These are phyloP conservation scores for Dendryphion nanum DNA, from an alignment of 2,329 filamentous ascomycete species.

Conservation along the genomic window DNA sequence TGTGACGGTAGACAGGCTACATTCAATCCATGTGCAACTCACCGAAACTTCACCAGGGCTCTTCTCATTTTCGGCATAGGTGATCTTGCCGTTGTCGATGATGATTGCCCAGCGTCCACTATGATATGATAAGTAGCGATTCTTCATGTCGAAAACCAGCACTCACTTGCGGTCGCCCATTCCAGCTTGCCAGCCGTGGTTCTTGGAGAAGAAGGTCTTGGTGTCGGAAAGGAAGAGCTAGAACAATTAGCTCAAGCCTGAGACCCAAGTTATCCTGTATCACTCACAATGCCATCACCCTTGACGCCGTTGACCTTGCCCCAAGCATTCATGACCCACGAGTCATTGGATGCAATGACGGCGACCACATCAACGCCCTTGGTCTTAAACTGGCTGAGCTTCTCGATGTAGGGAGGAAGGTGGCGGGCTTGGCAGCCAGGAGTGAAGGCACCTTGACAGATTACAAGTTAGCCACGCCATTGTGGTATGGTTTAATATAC, in stretches of 20 bases:
- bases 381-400: constrained; percentile 66
- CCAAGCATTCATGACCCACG: constrained; percentile 86
- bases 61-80: constrained; percentile 73
- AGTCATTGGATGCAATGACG: constrained; percentile 81
- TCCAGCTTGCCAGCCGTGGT: constrained; percentile 70
- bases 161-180: constrained; percentile 64
- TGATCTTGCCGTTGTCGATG: constrained; percentile 71
- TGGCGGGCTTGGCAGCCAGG: constrained; percentile 81
- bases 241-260: neutral
- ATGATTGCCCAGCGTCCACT: constrained; percentile 73
- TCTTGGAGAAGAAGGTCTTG: constrained; percentile 71
- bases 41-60: constrained; percentile 50
- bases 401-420: constrained; percentile 75
- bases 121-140: constrained; percentile 3
- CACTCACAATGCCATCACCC: constrained; percentile 64
- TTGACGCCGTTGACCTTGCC: constrained; percentile 81
- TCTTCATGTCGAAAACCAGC: neutral
- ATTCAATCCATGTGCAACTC: constrained; percentile 18
- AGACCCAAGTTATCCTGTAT: neutral
- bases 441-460: constrained; percentile 68
- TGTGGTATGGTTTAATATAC: constrained; percentile 1
- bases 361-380: constrained; percentile 83
- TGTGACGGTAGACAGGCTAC: neutral
- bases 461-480: neutral
- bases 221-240: constrained; percentile 75